phyloP scores from a whole-genome alignment of 768 basidiomycete genomes.

The Podaxis sp. region DNA sequence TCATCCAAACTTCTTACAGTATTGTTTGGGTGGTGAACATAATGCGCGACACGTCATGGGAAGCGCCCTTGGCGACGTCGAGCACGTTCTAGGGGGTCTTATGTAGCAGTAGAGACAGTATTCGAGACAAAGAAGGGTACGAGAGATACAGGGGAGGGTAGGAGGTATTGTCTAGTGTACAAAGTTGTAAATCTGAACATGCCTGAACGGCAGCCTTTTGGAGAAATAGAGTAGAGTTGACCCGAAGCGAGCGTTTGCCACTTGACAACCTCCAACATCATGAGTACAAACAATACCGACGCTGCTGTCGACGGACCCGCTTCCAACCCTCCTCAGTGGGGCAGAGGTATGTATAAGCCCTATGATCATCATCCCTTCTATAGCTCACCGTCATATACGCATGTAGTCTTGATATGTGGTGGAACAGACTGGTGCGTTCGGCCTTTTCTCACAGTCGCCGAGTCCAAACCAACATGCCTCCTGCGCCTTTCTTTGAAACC shows the following conservation, averaged over 20 bases:
- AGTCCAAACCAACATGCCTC: conserved; percentile 22
- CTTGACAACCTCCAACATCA: conserved; percentile 19
- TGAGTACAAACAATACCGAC: conserved; percentile 13
- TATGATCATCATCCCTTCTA: conserved; percentile 16
- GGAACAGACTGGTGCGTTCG: conserved; percentile 81
- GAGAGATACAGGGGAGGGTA: not conserved
- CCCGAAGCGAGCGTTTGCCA: conserved; percentile 14
- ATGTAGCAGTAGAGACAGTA: not conserved
- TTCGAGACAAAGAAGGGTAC: not conserved
- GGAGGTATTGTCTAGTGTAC: conserved; percentile 2
- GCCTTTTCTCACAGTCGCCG: conserved; percentile 29
- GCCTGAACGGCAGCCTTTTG: conserved; percentile 13
- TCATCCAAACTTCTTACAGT: conserved; percentile 7
- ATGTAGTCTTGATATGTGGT: conserved; percentile 76
- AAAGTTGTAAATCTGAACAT: conserved; percentile 7
- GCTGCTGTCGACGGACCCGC: conserved; percentile 10
- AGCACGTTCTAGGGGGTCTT: not conserved
- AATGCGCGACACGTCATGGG: not conserved
- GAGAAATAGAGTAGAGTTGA: conserved; percentile 18
- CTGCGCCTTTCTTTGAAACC: conserved; percentile 16
- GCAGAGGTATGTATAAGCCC: conserved; percentile 32
- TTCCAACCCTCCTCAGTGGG: conserved; percentile 41
- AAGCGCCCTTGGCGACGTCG: not conserved
- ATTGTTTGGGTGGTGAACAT: conserved; percentile 11
- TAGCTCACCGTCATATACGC: conserved; percentile 22